A percentile compares a stretch with the other conserved stretches of the same genome.
Conservation (phyloP, 2,329 filamentous ascomycete species). For the Clonostachys solani region DNA sequence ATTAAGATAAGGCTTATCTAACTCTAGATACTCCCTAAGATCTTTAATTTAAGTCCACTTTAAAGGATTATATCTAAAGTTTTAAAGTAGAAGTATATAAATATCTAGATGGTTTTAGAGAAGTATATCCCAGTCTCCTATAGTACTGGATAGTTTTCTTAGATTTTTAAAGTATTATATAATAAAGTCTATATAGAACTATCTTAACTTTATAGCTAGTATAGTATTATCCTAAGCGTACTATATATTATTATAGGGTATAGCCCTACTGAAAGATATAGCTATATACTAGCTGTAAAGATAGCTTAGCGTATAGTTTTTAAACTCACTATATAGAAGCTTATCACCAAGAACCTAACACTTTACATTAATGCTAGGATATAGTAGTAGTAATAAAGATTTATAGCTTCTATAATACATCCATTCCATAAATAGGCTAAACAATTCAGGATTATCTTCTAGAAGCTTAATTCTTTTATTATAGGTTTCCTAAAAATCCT, state of each 20-base stretch:
- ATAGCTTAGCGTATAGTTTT: not conserved
- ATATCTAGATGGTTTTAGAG: not conserved
- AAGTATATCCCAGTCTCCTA: constrained; percentile 1
- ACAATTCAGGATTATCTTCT: not conserved
- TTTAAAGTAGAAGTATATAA: constrained; percentile 1
- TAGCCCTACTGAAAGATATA: not conserved
- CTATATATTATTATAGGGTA: not conserved
- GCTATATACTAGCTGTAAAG: not conserved
- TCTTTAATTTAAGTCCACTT: constrained; percentile 29
- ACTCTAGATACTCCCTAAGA: constrained; percentile 44
- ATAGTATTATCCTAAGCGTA: not conserved
- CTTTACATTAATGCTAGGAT: not conserved
- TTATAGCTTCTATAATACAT: constrained; percentile 1
- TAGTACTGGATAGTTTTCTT: not conserved
- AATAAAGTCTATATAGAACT: constrained; percentile 2
- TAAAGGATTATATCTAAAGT: not conserved
- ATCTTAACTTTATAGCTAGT: not conserved
- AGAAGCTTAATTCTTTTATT: not conserved
- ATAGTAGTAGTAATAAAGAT: not conserved
- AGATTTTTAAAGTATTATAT: constrained; percentile 1
- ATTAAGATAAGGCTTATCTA: too few species aligned
- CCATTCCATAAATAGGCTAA: constrained; percentile 1
- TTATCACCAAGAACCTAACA: constrained; percentile 2
- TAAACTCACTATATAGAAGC: not conserved
- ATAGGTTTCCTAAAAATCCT: not conserved